Evolutionary conservation across 2,329 filamentous ascomycete species (phyloP), one percentile per base, ranked within the genome.

Genomic region (Penicillium paneum): DNA sequence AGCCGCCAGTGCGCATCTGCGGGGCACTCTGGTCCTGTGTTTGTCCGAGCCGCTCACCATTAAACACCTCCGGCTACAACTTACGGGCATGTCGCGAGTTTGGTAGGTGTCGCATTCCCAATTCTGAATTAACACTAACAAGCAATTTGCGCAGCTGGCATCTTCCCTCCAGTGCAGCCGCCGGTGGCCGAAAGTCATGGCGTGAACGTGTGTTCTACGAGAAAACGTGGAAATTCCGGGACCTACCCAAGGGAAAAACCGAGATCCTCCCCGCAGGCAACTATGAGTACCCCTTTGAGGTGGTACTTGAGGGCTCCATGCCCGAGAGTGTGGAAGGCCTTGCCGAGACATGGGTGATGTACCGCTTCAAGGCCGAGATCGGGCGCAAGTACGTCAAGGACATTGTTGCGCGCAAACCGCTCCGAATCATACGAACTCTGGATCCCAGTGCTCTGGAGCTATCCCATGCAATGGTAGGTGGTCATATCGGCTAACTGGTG

Each of bases 291-390:
- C 88, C 88, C 0, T 93, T 94, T 70, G 85, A 91, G 63, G 78
- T 87, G 54, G 79, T 88, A 54, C 77, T 93, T n/a, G 82, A 87
- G 15, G 89, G 89, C 5, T 70, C 72, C 12, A 67, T 83, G 68
- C 83, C 90, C 17, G 94, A 97, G 80, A 96, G 91, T 67, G 84
- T 99, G 38, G 94, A 97, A 74, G 94, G 94, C 3, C 79, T 97
- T 53, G 81, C 83, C 52, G 90, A 95, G 64, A 92, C 89, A 15
- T 93, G 88, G 75, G 86, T 97, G 56, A 88, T 90, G 44, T 99
- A 97, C 75, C 87, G 89, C 62, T 80, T 99, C 67, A 96, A 96
- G 74, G 94, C 93, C 1, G 92, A 91, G 48, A 87, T 97, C 47
- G 89, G 92, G 55, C 90, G 91, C 58, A 95, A 94, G 77, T 86